Evolutionary conservation across 495 filamentous ascomycete species (phyloP), one percentile per base, ranked within the genome.

Genomic region (Xylaria flabelliformis): DNA sequence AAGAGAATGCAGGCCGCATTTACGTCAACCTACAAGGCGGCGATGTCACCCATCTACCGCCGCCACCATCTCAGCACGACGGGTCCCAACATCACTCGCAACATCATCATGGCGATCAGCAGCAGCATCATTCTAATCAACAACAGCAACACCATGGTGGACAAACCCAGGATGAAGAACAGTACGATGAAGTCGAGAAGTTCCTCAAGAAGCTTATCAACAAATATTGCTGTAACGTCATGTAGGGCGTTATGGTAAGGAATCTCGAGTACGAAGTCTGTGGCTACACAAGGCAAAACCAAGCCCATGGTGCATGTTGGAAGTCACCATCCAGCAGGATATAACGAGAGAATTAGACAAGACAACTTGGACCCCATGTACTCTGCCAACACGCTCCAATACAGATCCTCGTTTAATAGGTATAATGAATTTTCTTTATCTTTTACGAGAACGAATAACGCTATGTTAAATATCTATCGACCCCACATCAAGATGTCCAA

Each of bases 1-100:
- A 98, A 84, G 90, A 92, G 44, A 99, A 99, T 75, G 90, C 89
- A 4, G 96, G 96, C 3, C 82, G 93, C 13, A 93, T 99, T 12
- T 97, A 92, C 76, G 77, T 86, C 65, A 78, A 84, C 62, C 75
- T 85, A 39, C 75, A 74, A 21, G 82, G 83, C 39, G 81, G 76
- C 41, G 71, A 80, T 24, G 32, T 66, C n/a, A 78, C 81, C 32
- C 71, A 80, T 17, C 75, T 74, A 15, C 80, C 88, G 67, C 90
- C 90, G 15, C 85, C 88, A 80, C 85, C 88, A 13, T 74, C 81
- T 1, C 85, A 84, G 65, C 82, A 85, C 71, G 71, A n/a, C 72
- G 74, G 32, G 64, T 78, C 76, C 19, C 76, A 72, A 46, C 66
- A 73, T n/a, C 61, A 73, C 29, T 65, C 74, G 19, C 66, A 73